A percentile compares a stretch with the other conserved stretches of the same genome.
These are phyloP conservation scores for Simmondsia chinensis DNA, from an alignment of 148 eudicot genomes.

Conservation along the genomic window DNA sequence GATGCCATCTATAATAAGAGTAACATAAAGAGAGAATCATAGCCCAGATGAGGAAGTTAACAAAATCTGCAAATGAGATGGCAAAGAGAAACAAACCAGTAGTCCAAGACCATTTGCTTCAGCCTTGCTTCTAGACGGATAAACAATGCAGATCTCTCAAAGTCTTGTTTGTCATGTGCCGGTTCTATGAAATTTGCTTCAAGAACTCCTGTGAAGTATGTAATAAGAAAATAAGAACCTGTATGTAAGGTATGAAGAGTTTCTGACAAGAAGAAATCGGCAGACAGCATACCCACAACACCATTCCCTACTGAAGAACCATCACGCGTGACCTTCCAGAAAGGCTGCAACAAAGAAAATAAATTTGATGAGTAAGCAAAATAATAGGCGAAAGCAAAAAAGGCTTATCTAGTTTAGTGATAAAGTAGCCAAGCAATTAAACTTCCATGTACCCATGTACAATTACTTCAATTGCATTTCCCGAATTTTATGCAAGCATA, in stretches of 20 bases:
- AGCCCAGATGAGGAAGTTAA: neutral
- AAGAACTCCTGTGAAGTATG: conserved; percentile 56
- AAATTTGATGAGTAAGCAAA: neutral
- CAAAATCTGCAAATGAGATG: conserved; percentile 2
- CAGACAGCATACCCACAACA: conserved; percentile 70
- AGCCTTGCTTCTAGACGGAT: conserved; percentile 64
- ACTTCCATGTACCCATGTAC: too few relatives aligned
- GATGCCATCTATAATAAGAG: neutral
- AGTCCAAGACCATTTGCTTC: conserved; percentile 80
- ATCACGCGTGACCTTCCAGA: conserved; percentile 91
- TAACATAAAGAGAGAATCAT: neutral
- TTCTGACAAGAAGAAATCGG: neutral
- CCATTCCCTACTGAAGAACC: conserved; percentile 74
- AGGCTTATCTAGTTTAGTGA: too few relatives aligned
- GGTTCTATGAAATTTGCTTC: conserved; percentile 98
- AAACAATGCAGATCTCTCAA: conserved; percentile 79
- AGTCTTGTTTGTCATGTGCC: conserved; percentile 99
- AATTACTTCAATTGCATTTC: too few relatives aligned
- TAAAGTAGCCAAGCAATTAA: too few relatives aligned
- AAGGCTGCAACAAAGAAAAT: conserved; percentile 48
- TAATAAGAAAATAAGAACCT: neutral
- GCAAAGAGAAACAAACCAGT: conserved; percentile 53
- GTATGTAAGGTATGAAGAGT: neutral
- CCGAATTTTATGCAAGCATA: neutral
- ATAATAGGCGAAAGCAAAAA: neutral